Conservation (phyloP, 129 eudicot species). For the sunflower (Helianthus annuus) region DNA sequence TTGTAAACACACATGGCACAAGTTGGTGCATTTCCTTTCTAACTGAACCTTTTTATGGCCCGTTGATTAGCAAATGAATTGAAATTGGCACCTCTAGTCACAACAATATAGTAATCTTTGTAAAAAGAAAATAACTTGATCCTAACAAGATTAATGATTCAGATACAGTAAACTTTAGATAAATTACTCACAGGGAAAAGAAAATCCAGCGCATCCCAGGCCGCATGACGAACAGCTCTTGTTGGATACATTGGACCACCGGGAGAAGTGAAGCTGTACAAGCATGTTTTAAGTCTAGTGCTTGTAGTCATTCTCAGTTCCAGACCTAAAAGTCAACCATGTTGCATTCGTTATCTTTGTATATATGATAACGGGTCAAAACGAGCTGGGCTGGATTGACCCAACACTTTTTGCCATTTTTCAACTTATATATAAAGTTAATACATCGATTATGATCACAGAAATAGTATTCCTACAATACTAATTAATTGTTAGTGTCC, state of each 20-base stretch:
- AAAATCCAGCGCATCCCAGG: constrained; percentile 91
- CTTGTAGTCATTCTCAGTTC: constrained; percentile 92
- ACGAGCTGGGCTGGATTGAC: not conserved
- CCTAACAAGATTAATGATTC: not conserved
- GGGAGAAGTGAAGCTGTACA: constrained; percentile 97
- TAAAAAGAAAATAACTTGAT: not conserved
- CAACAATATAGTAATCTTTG: not conserved
- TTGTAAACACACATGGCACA: too few species aligned
- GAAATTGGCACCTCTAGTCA: not conserved
- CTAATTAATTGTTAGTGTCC: not conserved
- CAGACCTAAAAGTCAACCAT: constrained; percentile 49
- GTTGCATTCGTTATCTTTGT: not conserved
- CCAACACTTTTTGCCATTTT: not conserved
- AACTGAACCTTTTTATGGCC: too few species aligned
- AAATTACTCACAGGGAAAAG: constrained; percentile 80
- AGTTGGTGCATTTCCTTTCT: too few species aligned
- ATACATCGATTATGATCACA: not conserved
- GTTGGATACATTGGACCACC: constrained; percentile 99
- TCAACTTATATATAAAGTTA: not conserved
- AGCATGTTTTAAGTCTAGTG: constrained; percentile 83
- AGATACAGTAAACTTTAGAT: not conserved
- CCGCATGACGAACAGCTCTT: constrained; percentile 97
- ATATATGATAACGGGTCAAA: not conserved
- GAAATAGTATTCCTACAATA: not conserved
- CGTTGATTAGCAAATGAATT: not conserved